These are phyloP conservation scores for Phytophthora melonis DNA, from an alignment of 352 stramenopile species.

Conservation along the genomic window DNA sequence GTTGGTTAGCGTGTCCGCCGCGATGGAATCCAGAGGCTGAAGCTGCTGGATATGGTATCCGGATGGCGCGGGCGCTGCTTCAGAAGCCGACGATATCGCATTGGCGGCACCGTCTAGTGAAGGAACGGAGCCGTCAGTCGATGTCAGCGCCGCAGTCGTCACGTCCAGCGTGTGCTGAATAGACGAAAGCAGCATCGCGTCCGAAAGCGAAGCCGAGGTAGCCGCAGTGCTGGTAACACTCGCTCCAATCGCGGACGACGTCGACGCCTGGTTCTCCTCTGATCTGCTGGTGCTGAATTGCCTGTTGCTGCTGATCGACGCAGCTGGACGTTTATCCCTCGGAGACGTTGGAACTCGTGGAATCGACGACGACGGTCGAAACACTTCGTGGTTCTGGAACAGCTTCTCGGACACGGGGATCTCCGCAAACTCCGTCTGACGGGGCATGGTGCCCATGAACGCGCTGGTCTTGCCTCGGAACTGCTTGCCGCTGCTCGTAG, in stretches of 20 bases:
- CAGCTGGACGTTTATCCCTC: conserved; percentile 6
- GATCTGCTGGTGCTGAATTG: conserved; percentile 10
- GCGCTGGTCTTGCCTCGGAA: conserved; percentile 52
- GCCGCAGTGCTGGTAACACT: not conserved
- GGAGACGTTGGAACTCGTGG: conserved; percentile 19
- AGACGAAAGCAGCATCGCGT: conserved; percentile 61
- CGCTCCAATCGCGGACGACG: conserved; percentile 1
- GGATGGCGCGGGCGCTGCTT: not conserved
- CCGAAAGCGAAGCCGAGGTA: conserved; percentile 31
- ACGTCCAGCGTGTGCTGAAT: conserved; percentile 51
- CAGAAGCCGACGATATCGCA: conserved; percentile 1
- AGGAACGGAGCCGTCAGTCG: conserved; percentile 17
- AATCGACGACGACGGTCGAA: conserved; percentile 22
- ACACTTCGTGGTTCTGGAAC: conserved; percentile 53
- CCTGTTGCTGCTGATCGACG: conserved; percentile 1
- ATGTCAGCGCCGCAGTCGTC: conserved; percentile 16
- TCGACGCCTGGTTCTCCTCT: conserved; percentile 9
- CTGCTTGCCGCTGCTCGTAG: conserved; percentile 28
- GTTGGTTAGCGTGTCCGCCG: conserved; percentile 46
- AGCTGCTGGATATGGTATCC: conserved; percentile 44
- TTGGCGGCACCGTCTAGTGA: conserved; percentile 22
- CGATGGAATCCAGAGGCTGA: conserved; percentile 39
- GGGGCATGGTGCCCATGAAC: conserved; percentile 70
- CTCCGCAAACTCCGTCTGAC: conserved; percentile 60
- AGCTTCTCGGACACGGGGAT: conserved; percentile 61